These are phyloP conservation scores for Rhizophagus clarus DNA, from an alignment of 192 early-diverging fungal species.

Conservation along the genomic window DNA sequence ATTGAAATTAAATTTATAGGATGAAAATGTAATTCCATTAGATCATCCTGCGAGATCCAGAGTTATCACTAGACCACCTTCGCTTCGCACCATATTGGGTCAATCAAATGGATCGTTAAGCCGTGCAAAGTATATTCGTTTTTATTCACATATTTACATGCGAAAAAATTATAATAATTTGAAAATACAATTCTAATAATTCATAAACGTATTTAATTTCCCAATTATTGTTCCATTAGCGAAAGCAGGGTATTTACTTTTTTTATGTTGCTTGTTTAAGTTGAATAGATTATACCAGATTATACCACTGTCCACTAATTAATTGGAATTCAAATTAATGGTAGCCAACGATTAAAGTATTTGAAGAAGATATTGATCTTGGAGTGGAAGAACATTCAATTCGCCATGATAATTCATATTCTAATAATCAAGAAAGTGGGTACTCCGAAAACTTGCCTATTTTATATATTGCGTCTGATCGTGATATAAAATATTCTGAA, in stretches of 20 bases:
- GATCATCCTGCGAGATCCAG: conserved; percentile 51
- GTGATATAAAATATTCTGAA: conserved; percentile 34
- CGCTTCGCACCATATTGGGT: conserved; percentile 24
- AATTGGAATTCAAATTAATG: conserved; percentile 31
- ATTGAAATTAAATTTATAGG: conserved; percentile 29
- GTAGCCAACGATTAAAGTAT: conserved; percentile 72
- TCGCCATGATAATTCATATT: conserved; percentile 6
- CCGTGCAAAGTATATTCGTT: conserved; percentile 14
- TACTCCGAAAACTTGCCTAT: conserved; percentile 6
- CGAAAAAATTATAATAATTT: background rate
- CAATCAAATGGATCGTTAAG: background rate
- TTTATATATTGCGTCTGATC: background rate
- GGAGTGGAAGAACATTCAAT: conserved; percentile 48
- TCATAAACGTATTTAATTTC: background rate
- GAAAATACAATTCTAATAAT: background rate
- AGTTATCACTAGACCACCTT: conserved; percentile 39
- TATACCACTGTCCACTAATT: background rate
- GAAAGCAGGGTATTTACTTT: conserved; percentile 19
- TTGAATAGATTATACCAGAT: too few species aligned
- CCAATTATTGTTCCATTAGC: background rate
- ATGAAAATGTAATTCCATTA: conserved; percentile 57
- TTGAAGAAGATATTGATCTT: conserved; percentile 71
- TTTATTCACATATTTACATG: background rate
- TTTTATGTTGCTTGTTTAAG: background rate
- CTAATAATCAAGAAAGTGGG: conserved; percentile 24